Conservation (phyloP, 371 early-diverging fungal genomes). For the Mortierella sp. region DNA sequence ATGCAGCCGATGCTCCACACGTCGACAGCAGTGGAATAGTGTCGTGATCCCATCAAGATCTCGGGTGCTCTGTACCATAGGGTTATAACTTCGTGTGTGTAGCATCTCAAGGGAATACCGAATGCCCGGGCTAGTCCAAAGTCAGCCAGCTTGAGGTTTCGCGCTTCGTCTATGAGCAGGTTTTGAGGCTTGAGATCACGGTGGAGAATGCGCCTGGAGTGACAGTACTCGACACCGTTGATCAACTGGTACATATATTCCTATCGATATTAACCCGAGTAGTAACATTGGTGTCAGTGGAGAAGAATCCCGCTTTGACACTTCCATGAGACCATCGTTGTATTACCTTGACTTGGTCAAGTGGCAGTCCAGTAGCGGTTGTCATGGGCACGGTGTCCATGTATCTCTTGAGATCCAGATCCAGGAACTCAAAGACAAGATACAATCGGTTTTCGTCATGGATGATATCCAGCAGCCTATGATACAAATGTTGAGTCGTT, state of each 20-base stretch:
- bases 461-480: conserved; percentile 91
- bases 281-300: background rate
- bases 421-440: conserved; percentile 97
- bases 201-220: conserved; percentile 90
- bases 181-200: conserved; percentile 96
- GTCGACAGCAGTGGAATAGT: conserved; percentile 95
- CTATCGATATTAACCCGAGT: conserved; percentile 57
- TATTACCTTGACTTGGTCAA: conserved; percentile 52
- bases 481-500: background rate
- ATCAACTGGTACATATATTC: conserved; percentile 92
- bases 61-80: conserved; percentile 99
- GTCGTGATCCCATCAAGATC: conserved; percentile 89
- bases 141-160: conserved; percentile 94
- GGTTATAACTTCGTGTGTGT: conserved; percentile 99
- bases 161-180: conserved; percentile 90
- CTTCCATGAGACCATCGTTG: no score
- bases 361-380: conserved; percentile 31
- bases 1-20: conserved; percentile 99
- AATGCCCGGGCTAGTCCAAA: conserved; percentile 95
- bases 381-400: conserved; percentile 73
- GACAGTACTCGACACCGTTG: conserved; percentile 87
- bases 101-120: conserved; percentile 89
- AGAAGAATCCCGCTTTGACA: no score
- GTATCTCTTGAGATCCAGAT: conserved; percentile 95
- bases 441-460: conserved; percentile 88